These are phyloP conservation scores for Phytophthora macrochlamydospora DNA, from an alignment of 352 stramenopile genomes.

Conservation along the genomic window DNA sequence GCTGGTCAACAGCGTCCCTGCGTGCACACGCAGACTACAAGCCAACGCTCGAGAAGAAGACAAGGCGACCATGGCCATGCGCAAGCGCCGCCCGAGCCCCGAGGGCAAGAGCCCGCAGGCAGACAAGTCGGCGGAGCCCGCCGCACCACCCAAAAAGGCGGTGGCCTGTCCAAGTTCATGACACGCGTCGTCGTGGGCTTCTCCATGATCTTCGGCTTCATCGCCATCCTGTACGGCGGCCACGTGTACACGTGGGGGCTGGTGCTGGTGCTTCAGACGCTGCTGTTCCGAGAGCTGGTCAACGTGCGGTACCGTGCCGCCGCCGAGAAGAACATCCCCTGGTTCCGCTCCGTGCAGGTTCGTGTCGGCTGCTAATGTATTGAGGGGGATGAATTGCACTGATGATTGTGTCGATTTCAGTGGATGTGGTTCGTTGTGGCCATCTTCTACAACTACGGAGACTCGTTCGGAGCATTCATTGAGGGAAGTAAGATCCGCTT, in stretches of 20 bases:
- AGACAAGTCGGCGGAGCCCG: constrained; percentile 5
- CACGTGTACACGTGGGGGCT: constrained; percentile 86
- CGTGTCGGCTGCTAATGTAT: not conserved
- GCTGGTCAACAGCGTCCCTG: not conserved
- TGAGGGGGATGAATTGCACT: not conserved
- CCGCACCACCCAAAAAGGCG: constrained; percentile 18
- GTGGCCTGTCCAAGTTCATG: constrained; percentile 65
- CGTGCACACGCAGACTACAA: not conserved
- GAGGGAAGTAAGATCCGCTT: constrained; percentile 86
- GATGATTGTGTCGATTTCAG: constrained; percentile 37
- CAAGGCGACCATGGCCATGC: constrained; percentile 26
- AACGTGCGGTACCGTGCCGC: constrained; percentile 96
- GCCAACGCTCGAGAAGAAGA: not conserved
- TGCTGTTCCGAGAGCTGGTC: constrained; percentile 98
- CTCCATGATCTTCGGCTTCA: constrained; percentile 77
- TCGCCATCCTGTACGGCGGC: constrained; percentile 76
- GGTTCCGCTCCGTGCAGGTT: constrained; percentile 95
- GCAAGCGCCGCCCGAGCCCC: constrained; percentile 52
- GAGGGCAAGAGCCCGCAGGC: constrained; percentile 21
- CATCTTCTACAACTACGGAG: constrained; percentile 97
- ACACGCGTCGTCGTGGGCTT: constrained; percentile 78
- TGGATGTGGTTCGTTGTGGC: constrained; percentile 98
- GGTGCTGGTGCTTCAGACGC: constrained; percentile 86
- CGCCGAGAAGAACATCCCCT: constrained; percentile 95
- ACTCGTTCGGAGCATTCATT: constrained; percentile 87